Percentiles rank a stretch among this genome's conserved stretches.
Conservation (phyloP, 2,329 filamentous ascomycete genomes). For the Pyrenochaeta sp. region DNA sequence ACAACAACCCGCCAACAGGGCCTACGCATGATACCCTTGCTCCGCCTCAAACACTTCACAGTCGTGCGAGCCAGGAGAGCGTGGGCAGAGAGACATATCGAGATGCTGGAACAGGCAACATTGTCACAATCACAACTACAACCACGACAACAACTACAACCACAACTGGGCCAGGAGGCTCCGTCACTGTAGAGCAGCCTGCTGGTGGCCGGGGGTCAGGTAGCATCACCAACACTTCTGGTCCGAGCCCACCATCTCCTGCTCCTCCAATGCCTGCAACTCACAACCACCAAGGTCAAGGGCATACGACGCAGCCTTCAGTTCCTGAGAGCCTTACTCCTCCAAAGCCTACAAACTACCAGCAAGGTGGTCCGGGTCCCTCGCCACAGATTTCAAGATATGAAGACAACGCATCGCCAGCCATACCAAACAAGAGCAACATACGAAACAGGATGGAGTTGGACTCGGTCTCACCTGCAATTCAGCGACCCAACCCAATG, state of each 20-base stretch:
- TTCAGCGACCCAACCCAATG: constrained; percentile 46
- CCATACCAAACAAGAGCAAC: constrained; percentile 46
- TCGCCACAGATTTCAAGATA: constrained; percentile 18
- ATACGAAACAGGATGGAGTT: constrained; percentile 47
- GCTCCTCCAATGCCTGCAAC: constrained; percentile 27
- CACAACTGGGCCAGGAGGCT: constrained; percentile 45
- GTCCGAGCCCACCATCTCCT: constrained; percentile 45
- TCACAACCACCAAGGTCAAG: constrained; percentile 19
- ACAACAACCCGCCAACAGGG: constrained; percentile 10
- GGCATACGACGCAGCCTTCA: constrained; percentile 22
- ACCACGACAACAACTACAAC: constrained; percentile 49
- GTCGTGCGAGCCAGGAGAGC: constrained; percentile 34
- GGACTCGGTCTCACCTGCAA: constrained; percentile 42
- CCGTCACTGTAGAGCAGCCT: constrained; percentile 44
- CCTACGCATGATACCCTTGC: constrained; percentile 19
- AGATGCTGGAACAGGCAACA: constrained; percentile 42
- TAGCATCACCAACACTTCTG: constrained; percentile 42
- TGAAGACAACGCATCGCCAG: constrained; percentile 34
- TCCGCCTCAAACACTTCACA: constrained; percentile 25
- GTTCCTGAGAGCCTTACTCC: constrained; percentile 16
- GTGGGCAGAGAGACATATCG: constrained; percentile 41
- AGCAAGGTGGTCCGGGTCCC: constrained; percentile 4
- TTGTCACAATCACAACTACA: constrained; percentile 47
- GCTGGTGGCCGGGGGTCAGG: constrained; percentile 24
- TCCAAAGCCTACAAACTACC: constrained; percentile 7